Percentiles rank a stretch among this genome's conserved stretches.
phyloP scores from a whole-genome alignment of 2,329 filamentous ascomycete species.

The Colletotrichum coccodes region DNA sequence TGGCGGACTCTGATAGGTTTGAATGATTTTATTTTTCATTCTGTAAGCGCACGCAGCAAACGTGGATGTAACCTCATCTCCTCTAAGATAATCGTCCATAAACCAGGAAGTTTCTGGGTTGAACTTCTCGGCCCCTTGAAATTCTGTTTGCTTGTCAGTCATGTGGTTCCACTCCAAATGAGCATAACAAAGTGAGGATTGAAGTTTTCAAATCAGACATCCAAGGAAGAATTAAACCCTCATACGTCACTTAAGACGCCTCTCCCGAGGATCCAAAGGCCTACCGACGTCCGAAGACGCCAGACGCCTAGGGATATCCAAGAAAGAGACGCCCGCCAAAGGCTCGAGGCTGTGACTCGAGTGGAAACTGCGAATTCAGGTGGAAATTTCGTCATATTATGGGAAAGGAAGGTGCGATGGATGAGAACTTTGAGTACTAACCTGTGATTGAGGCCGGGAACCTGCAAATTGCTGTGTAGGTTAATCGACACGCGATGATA shows the following conservation, averaged over 20 bases:
- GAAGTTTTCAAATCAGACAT: constrained; percentile 67
- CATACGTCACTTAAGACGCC: constrained; percentile 65
- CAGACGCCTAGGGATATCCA: too few relatives aligned
- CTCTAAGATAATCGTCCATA: too few relatives aligned
- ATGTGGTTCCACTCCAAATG: neutral
- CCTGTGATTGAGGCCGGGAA: constrained; percentile 34
- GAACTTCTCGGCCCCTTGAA: neutral
- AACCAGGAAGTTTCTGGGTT: too few relatives aligned
- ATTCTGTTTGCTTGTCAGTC: neutral
- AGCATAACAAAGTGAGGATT: neutral
- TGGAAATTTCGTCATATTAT: constrained; percentile 77
- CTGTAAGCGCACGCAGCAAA: neutral
- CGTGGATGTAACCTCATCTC: neutral
- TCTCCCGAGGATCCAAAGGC: too few relatives aligned
- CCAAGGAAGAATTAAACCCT: constrained; percentile 77
- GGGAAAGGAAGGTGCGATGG: constrained; percentile 14
- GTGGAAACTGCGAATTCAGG: constrained; percentile 90
- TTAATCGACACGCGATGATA: neutral
- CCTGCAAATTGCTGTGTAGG: neutral
- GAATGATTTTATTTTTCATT: neutral
- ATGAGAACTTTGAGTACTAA: constrained; percentile 39
- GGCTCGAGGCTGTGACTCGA: constrained; percentile 75
- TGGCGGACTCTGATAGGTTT: too few relatives aligned
- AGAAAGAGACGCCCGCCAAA: constrained; percentile 48
- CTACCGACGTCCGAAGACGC: too few relatives aligned